These are phyloP conservation scores for Physaria fendleri DNA, from an alignment of 345 rosid species.

Conservation along the genomic window DNA sequence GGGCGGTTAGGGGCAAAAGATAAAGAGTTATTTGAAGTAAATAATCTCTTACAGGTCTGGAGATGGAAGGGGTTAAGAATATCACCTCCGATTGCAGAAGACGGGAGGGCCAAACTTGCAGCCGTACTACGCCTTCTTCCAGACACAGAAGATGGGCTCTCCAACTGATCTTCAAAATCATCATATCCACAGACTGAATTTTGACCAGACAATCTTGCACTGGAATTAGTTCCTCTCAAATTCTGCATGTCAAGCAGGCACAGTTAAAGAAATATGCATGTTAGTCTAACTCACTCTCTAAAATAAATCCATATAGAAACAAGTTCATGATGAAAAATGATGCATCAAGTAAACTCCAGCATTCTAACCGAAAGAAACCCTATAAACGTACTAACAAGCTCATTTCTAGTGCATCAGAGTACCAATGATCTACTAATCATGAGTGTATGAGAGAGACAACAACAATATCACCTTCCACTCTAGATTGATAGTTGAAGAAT, in stretches of 20 bases:
- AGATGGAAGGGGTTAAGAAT: slow-evolving; percentile 35
- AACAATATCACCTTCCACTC: background rate
- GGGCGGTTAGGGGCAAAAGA: slow-evolving; percentile 44
- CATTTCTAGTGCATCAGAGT: background rate
- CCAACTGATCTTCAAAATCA: slow-evolving; percentile 49
- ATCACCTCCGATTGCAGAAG: slow-evolving; percentile 46
- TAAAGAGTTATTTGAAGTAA: slow-evolving; percentile 37
- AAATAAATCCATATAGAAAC: background rate
- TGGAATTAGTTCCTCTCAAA: slow-evolving; percentile 42
- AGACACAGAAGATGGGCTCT: slow-evolving; percentile 38
- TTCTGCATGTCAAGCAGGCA: slow-evolving; percentile 39
- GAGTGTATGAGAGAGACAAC: background rate
- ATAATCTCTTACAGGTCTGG: slow-evolving; percentile 35
- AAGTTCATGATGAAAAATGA: background rate
- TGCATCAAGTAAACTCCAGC: background rate
- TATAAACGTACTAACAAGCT: background rate
- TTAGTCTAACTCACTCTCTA: slow-evolving; percentile 14
- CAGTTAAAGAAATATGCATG: slow-evolving; percentile 3
- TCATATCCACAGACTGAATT: slow-evolving; percentile 40
- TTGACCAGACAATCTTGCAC: slow-evolving; percentile 38
- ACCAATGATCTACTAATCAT: slow-evolving; percentile 1
- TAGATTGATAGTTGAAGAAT: slow-evolving; percentile 7
- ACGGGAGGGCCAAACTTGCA: slow-evolving; percentile 37
- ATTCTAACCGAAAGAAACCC: slow-evolving; percentile 7
- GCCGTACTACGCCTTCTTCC: slow-evolving; percentile 50